Evolutionary conservation across 1,284 basidiomycete genomes (phyloP), one percentile per base, ranked within the genome.

Genomic region (Cryptococcus amylolentus): DNA sequence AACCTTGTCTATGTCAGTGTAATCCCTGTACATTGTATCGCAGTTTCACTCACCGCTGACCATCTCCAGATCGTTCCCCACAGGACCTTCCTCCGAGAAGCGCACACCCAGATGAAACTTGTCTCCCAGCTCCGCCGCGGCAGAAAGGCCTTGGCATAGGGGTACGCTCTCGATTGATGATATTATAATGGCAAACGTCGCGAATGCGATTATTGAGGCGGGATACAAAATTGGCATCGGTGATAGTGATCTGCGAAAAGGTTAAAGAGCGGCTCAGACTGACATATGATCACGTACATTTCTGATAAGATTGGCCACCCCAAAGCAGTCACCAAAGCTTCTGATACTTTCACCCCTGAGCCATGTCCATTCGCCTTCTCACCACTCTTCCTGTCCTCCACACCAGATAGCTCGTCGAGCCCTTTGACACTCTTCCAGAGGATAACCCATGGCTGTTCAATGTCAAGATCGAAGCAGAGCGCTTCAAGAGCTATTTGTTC

Each of bases 381-480:
- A 14, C 16, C 37, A 20, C 18, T 20, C n/a, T 27, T 39, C n/a
- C n/a, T n/a, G 26, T n/a, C 52, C 9, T 35, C 16, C 28, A 23
- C 13, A 6, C 14, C 23, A 16, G n/a, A 27, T 50, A 37, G n/a
- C 43, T 41, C 56, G 51, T 66, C 63, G 18, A 70, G 49, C 8
- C 65, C 66, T 26, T 52, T 68, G 86, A 87, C 20, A 86, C 78
- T 65, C 85, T 85, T 44, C 85, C 84, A 58, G 42, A 93, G 79
- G 49, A 87, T 81, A 26, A 84, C 83, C 69, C 93, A 91, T 20
- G 91, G 89, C 64, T 86, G 91, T 58, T 86, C 84, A 20, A 93
- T 84, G 38, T 87, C 83, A 70, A 94, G 88, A 75, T 96, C 93
- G 71, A 96, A 96, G 78, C 91, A 95, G 5, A 96, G 80, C 0